Evolutionary conservation across 352 stramenopile genomes (phyloP).

Genomic region (Phytophthora podocarpi): DNA sequence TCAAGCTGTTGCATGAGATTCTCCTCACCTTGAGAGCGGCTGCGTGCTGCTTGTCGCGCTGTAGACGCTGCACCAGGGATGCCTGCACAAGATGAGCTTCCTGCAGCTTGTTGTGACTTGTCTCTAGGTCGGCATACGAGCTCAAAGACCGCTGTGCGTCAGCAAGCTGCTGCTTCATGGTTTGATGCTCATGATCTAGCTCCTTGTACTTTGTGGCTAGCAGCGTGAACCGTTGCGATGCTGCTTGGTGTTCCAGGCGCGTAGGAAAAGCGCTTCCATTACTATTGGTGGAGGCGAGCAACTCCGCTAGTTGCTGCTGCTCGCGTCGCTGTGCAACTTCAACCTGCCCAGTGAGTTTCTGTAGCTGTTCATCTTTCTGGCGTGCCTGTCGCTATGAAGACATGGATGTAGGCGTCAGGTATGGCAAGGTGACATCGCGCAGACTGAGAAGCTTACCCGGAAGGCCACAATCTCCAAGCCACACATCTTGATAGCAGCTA

Average conservation of each 20-base stretch:
- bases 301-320: constrained; percentile 41
- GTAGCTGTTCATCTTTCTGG: constrained; percentile 49
- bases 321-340: constrained; percentile 44
- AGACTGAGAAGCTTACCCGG: constrained; percentile 34
- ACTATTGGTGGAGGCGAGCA: constrained; percentile 24
- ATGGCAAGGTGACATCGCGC: background rate
- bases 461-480: constrained; percentile 65
- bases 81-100: constrained; percentile 74
- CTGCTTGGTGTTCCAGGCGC: constrained; percentile 16
- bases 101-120: constrained; percentile 61
- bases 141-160: constrained; percentile 35
- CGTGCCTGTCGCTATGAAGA: constrained; percentile 50
- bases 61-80: constrained; percentile 65
- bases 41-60: constrained; percentile 68
- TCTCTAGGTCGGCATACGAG: constrained; percentile 51
- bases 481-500: constrained; percentile 63
- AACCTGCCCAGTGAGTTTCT: constrained; percentile 40
- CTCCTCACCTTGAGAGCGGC: constrained; percentile 47
- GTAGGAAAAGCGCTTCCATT: constrained; percentile 12
- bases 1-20: background rate
- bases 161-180: constrained; percentile 40
- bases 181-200: constrained; percentile 50
- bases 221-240: constrained; percentile 60
- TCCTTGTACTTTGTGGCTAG: constrained; percentile 72
- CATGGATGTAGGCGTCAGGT: background rate